phyloP scores from a whole-genome alignment of 1,139 yeast genomes.

The Blastobotrys malaysiensis region DNA sequence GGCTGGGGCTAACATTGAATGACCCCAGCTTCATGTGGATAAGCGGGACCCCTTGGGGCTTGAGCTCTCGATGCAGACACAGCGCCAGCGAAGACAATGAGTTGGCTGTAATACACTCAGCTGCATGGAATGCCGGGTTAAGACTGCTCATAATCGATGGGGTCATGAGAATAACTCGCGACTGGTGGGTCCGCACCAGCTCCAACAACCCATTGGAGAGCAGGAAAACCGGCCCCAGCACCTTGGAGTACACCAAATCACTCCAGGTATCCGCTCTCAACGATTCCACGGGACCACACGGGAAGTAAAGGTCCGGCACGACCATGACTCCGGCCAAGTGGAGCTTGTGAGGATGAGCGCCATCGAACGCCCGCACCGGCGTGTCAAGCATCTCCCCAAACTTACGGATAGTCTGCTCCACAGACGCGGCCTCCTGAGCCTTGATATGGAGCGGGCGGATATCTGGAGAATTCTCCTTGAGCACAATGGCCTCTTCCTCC shows the following conservation, averaged over 20 bases:
- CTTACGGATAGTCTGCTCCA: slow-evolving; percentile 37
- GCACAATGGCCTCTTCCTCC: slow-evolving; percentile 55
- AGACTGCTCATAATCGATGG: slow-evolving; percentile 38
- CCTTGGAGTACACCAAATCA: slow-evolving; percentile 42
- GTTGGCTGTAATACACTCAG: slow-evolving; percentile 35
- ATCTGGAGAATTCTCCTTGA: slow-evolving; percentile 48
- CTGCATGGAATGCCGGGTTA: slow-evolving; percentile 39
- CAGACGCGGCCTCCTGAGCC: slow-evolving; percentile 36
- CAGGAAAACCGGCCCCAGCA: slow-evolving; percentile 46
- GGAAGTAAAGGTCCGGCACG: slow-evolving; percentile 60
- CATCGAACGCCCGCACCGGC: slow-evolving; percentile 44
- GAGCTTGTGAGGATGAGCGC: slow-evolving; percentile 50
- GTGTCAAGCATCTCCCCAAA: slow-evolving; percentile 38
- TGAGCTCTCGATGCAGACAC: slow-evolving; percentile 36
- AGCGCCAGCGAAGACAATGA: slow-evolving; percentile 36
- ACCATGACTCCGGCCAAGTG: slow-evolving; percentile 54
- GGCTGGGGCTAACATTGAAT: slow-evolving; percentile 32
- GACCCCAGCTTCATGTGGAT: slow-evolving; percentile 35
- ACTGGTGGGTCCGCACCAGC: slow-evolving; percentile 45
- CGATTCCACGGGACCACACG: slow-evolving; percentile 63
- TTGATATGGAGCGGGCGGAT: slow-evolving; percentile 51
- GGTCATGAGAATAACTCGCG: slow-evolving; percentile 36
- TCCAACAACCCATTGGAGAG: slow-evolving; percentile 54
- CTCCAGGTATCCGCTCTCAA: slow-evolving; percentile 51
- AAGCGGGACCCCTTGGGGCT: slow-evolving; percentile 24